Conservation (phyloP, 345 rosid species). For the Salix koriyanagi region DNA sequence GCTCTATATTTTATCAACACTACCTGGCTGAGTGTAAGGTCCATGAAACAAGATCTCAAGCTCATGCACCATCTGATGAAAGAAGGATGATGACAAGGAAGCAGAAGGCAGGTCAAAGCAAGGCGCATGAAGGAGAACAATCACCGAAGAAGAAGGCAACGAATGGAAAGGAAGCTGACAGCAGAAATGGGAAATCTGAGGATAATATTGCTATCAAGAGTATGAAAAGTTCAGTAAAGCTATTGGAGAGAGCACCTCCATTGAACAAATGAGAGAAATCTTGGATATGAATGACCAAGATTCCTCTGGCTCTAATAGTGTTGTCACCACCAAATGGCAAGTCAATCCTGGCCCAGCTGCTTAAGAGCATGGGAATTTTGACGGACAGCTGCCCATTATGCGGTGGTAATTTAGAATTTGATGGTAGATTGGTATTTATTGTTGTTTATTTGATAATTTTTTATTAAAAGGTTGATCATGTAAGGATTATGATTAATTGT, state of each 20-base stretch:
- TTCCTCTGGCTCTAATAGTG: constrained; percentile 41
- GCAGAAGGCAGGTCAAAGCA: constrained; percentile 80
- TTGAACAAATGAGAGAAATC: constrained; percentile 57
- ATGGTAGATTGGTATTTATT: constrained; percentile 36
- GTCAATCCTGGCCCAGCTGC: background rate
- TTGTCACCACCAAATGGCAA: constrained; percentile 38
- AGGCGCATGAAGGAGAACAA: constrained; percentile 47
- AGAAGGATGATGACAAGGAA: constrained; percentile 65
- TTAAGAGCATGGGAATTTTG: background rate
- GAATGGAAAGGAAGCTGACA: constrained; percentile 16
- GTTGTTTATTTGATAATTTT: too few species aligned
- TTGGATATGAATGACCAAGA: constrained; percentile 60
- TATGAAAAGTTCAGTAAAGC: constrained; percentile 52
- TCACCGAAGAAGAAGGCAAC: constrained; percentile 70
- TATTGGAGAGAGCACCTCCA: constrained; percentile 46
- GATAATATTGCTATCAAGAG: constrained; percentile 29
- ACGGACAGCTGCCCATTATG: constrained; percentile 60
- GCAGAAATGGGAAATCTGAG: constrained; percentile 24
- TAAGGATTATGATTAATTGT: too few species aligned
- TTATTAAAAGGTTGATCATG: too few species aligned
- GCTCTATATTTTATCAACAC: background rate
- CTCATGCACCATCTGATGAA: constrained; percentile 47
- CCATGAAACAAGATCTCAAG: constrained; percentile 71
- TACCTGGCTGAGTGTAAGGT: constrained; percentile 28
- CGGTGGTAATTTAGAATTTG: constrained; percentile 44